Percentiles rank a stretch among this genome's conserved stretches.
phyloP scores from a whole-genome alignment of 345 rosid genomes.

The Durio zibethinus region DNA sequence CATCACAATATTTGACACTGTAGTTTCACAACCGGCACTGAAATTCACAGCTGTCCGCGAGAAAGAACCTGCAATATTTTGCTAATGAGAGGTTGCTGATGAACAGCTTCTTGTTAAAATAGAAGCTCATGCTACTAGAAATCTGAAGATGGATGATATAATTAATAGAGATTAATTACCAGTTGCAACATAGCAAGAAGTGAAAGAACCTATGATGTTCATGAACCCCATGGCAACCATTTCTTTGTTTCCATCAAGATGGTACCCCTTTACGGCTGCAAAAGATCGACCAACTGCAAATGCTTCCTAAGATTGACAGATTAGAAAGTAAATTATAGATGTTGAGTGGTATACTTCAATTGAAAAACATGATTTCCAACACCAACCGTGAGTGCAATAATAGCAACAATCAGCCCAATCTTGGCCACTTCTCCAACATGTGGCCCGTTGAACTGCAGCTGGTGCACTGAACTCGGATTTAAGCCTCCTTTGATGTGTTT shows the following conservation, averaged over 20 bases:
- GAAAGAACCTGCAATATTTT: conserved; percentile 59
- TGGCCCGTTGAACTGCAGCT: conserved; percentile 51
- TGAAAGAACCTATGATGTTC: conserved; percentile 74
- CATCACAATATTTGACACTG: conserved; percentile 84
- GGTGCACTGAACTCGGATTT: conserved; percentile 67
- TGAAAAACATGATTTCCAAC: neutral
- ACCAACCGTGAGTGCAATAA: conserved; percentile 71
- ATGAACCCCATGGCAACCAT: conserved; percentile 81
- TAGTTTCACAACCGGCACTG: conserved; percentile 79
- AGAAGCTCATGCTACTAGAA: neutral
- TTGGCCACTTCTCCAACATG: conserved; percentile 65
- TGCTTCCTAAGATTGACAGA: conserved; percentile 54
- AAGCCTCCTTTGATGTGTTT: conserved; percentile 76
- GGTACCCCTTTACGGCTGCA: conserved; percentile 77
- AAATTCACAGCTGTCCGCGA: conserved; percentile 89
- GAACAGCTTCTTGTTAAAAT: neutral
- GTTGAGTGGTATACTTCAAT: neutral
- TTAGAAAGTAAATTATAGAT: neutral
- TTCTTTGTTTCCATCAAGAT: conserved; percentile 81
- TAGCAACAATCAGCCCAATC: conserved; percentile 57
- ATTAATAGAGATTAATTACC: conserved; percentile 36
- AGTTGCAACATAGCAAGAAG: conserved; percentile 89
- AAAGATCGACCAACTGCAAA: conserved; percentile 84
- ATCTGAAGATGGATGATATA: neutral
- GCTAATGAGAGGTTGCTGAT: neutral